Evolutionary conservation across 345 rosid genomes (phyloP), one percentile per base, ranked within the genome.

Genomic region (Salix suchowensis): DNA sequence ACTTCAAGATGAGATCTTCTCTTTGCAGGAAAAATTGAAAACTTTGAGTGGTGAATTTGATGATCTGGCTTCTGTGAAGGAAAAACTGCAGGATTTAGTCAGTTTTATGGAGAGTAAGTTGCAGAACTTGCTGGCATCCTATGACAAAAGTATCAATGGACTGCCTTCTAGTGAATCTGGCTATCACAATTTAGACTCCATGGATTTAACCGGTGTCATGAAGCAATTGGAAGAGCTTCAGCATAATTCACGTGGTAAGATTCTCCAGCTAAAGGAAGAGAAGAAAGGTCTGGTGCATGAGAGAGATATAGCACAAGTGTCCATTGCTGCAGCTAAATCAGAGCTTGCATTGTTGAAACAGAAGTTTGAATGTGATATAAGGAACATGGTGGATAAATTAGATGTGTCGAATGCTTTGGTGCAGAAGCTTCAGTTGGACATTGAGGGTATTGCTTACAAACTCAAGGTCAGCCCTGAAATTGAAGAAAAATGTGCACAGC

Each of bases 381-480:
- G 69, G 24, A 79, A 79, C 81, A 77, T 88, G 75, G 83, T 81
- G 19, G 79, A 82, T 71, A 89, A 88, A 77, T 79, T 90, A 37
- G 85, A 84, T 79, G 82, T 67, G 54, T 90, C 92, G 73, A 82
- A 79, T 83, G 73, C 82, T 36, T 67, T 82, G 74, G 73, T 85
- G 70, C 85, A 87, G 82, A 91, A 88, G 81, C 92, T 91, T 83
- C 94, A 91, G 84, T 83, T 74, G 79, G 82, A 86, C 78, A 72
- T 86, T 62, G 97, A 93, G 77, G 81, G 83, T 78, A 62, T 91
- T 76, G 83, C 87, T 74, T 84, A 82, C 67, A 88, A 77, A 82
- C 81, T 89, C 79, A 79, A 83, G 80, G 79, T 68, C 67, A 81
- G 88, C 80, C 80, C 88, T 67, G 91, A 87, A 83, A 77, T 85